phyloP scores from a whole-genome alignment of 208 protist species.

The Hexamita inflata region DNA sequence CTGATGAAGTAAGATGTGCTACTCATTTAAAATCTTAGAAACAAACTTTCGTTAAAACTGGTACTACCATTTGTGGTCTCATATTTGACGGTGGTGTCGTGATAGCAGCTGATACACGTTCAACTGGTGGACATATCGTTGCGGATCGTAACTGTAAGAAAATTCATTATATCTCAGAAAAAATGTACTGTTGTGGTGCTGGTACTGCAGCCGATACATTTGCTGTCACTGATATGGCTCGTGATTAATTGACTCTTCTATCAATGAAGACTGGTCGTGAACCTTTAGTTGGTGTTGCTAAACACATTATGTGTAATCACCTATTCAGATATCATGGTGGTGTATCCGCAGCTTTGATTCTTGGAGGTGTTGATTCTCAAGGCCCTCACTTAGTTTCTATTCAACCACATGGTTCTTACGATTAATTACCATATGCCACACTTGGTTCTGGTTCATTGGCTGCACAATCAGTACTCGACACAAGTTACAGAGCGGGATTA shows the following conservation, averaged over 20 bases:
- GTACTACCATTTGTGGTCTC: constrained; percentile 96
- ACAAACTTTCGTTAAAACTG: constrained; percentile 67
- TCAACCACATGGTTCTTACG: constrained; percentile 84
- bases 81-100: constrained; percentile 94
- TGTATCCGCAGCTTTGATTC: constrained; percentile 87
- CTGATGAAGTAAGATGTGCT: too few species aligned
- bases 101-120: constrained; percentile 96
- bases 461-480: constrained; percentile 84
- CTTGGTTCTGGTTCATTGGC: constrained; percentile 97
- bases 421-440: constrained; percentile 89
- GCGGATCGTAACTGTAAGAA: constrained; percentile 98
- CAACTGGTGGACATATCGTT: constrained; percentile 91
- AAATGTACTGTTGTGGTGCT: constrained; percentile 98
- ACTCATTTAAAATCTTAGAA: too few species aligned
- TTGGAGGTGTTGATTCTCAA: constrained; percentile 90
- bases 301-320: constrained; percentile 84
- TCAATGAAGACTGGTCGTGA: constrained; percentile 73
- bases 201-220: constrained; percentile 97
- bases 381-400: constrained; percentile 86
- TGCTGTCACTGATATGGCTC: constrained; percentile 67
- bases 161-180: constrained; percentile 98
- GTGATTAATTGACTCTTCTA: constrained; percentile 76
- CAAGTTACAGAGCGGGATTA: constrained; percentile 72
- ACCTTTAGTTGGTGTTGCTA: constrained; percentile 78
- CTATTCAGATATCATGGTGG: constrained; percentile 93